Conservation (phyloP, 2,329 filamentous ascomycete species). For the Arthrobotrys conoides region DNA sequence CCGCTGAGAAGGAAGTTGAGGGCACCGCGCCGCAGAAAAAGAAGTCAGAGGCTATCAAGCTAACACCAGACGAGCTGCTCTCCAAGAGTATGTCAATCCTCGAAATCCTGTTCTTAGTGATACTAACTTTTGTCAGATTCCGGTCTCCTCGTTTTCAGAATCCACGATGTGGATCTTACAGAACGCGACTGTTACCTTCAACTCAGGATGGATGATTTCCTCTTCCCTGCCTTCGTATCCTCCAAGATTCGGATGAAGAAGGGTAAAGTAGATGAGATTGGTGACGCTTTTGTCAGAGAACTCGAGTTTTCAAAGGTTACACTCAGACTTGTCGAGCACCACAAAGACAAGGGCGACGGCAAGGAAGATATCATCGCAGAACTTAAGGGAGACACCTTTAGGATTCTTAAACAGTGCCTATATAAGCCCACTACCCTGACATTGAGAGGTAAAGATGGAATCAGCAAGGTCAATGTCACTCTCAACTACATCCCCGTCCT, state of each 20-base stretch:
- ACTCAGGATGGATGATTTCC: conserved; percentile 92
- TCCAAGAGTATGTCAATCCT: conserved; percentile 74
- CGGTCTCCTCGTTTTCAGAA: conserved; percentile 92
- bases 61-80: conserved; percentile 83
- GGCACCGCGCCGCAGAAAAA: conserved; percentile 67
- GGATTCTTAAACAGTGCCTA: conserved; percentile 84
- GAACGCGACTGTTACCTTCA: conserved; percentile 83
- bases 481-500: conserved; percentile 94
- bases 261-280: conserved; percentile 87
- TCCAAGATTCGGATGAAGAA: conserved; percentile 79
- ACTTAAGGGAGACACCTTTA: conserved; percentile 85
- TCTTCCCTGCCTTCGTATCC: conserved; percentile 89
- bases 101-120: conserved; percentile 63
- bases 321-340: conserved; percentile 85
- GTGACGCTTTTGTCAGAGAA: conserved; percentile 95
- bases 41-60: conserved; percentile 80
- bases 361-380: conserved; percentile 84
- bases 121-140: conserved; percentile 74
- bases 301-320: conserved; percentile 96
- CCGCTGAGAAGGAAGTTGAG: conserved; percentile 67
- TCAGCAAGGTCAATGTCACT: conserved; percentile 87
- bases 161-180: conserved; percentile 88
- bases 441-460: conserved; percentile 82
- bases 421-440: conserved; percentile 90
- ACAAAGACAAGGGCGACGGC: conserved; percentile 73